phyloP scores from a whole-genome alignment of 306 rosid genomes.

The Fagus sylvatica region DNA sequence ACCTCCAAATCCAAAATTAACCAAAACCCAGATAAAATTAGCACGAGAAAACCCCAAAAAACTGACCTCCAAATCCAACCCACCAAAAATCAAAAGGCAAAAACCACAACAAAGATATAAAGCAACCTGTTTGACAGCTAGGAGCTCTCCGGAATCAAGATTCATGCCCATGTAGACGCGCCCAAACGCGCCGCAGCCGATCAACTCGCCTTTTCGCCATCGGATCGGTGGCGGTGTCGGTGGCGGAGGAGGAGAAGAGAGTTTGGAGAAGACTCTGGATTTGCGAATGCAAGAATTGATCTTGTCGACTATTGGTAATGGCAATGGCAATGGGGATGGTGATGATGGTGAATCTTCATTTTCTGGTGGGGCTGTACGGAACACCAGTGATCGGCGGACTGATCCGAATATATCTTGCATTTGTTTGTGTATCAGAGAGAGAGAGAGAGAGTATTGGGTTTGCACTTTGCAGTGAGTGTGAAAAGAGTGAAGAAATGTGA shows the following conservation, averaged over 20 bases:
- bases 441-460: slow-evolving; percentile 29
- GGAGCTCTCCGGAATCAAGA: slow-evolving; percentile 98
- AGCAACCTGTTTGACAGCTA: slow-evolving; percentile 89
- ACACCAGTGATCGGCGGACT: slow-evolving; percentile 95
- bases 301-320: slow-evolving; percentile 70
- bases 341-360: slow-evolving; percentile 45
- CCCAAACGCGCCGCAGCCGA: slow-evolving; percentile 98
- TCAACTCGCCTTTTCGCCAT: slow-evolving; percentile 99
- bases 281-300: slow-evolving; percentile 71
- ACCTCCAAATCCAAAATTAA: too few relatives aligned
- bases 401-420: slow-evolving; percentile 97
- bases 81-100: background rate
- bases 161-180: slow-evolving; percentile 99
- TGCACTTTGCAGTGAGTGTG: slow-evolving; percentile 33
- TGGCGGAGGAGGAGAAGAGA: slow-evolving; percentile 45
- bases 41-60: too few relatives aligned
- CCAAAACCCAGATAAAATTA: too few relatives aligned
- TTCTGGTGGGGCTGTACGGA: slow-evolving; percentile 67
- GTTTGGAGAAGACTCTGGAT: slow-evolving; percentile 84
- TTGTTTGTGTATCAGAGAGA: slow-evolving; percentile 18
- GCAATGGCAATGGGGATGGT: background rate
- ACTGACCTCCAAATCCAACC: too few relatives aligned
- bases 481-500: slow-evolving; percentile 11
- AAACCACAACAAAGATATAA: background rate
- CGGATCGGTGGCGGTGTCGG: slow-evolving; percentile 61